These are phyloP conservation scores for Centrapalus pauciflorus DNA, from an alignment of 129 eudicot genomes.

Conservation along the genomic window DNA sequence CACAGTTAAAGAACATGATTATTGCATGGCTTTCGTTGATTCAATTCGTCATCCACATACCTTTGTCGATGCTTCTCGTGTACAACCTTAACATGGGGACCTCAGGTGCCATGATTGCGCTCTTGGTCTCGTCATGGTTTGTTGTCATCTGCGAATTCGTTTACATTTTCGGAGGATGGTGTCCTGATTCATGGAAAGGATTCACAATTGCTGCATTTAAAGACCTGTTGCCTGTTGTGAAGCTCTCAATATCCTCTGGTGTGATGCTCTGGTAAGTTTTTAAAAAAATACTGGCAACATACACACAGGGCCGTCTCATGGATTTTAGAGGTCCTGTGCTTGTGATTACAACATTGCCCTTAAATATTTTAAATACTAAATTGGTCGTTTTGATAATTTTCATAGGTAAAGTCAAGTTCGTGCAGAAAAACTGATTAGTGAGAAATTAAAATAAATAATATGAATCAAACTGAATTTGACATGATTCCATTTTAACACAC, in stretches of 20 bases:
- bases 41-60: slow-evolving; percentile 40
- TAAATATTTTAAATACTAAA: no score
- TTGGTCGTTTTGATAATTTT: no score
- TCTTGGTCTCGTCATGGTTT: slow-evolving; percentile 44
- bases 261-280: slow-evolving; percentile 55
- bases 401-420: no score
- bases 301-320: no score
- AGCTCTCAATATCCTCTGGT: slow-evolving; percentile 66
- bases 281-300: no score
- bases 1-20: slow-evolving; percentile 54
- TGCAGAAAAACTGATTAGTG: no score
- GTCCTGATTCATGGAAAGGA: slow-evolving; percentile 61
- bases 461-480: no score
- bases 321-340: no score
- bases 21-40: slow-evolving; percentile 38
- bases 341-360: no score
- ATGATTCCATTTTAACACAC: no score
- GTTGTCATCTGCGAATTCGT: slow-evolving; percentile 49
- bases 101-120: slow-evolving; percentile 49
- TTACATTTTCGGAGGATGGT: slow-evolving; percentile 67
- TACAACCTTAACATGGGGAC: slow-evolving; percentile 30
- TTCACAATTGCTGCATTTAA: slow-evolving; percentile 41
- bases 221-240: slow-evolving; percentile 56
- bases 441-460: no score
- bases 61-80: slow-evolving; percentile 43